Percentiles rank a stretch among this genome's conserved stretches.
These are phyloP conservation scores for Cladosporium halotolerans DNA, from an alignment of 2,329 filamentous ascomycete species.

Conservation along the genomic window DNA sequence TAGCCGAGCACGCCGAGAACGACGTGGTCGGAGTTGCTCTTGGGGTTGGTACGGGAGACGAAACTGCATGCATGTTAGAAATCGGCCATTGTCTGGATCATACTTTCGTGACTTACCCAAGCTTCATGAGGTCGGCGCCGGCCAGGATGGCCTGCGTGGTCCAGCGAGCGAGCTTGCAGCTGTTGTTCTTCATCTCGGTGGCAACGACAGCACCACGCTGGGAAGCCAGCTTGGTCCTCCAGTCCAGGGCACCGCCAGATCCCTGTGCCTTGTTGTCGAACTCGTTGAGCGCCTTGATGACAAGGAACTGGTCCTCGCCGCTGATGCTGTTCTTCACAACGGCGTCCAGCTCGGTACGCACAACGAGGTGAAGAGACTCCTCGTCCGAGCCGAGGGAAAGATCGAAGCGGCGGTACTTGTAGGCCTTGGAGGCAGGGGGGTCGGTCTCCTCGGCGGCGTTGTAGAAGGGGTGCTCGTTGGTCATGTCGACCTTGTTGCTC, in stretches of 20 bases:
- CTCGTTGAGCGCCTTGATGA: conserved; percentile 95
- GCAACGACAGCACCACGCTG: conserved; percentile 96
- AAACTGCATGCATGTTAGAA: conserved; percentile 54
- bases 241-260: conserved; percentile 90
- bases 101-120: conserved; percentile 59
- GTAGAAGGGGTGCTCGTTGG: conserved; percentile 94
- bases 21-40: conserved; percentile 87
- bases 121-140: conserved; percentile 97
- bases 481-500: conserved; percentile 71
- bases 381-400: conserved; percentile 85
- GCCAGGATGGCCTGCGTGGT: conserved; percentile 94
- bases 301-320: conserved; percentile 85
- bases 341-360: conserved; percentile 91
- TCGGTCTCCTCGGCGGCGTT: conserved; percentile 88
- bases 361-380: conserved; percentile 85
- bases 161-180: conserved; percentile 96
- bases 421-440: conserved; percentile 88
- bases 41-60: conserved; percentile 88
- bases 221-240: conserved; percentile 87
- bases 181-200: conserved; percentile 99
- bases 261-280: conserved; percentile 98
- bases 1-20: conserved; percentile 93
- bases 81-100: not conserved
- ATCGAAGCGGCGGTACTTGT: conserved; percentile 98
- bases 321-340: conserved; percentile 91